Evolutionary conservation across 2,329 filamentous ascomycete genomes (phyloP).

Genomic region (Phaeosphaeria sp.): DNA sequence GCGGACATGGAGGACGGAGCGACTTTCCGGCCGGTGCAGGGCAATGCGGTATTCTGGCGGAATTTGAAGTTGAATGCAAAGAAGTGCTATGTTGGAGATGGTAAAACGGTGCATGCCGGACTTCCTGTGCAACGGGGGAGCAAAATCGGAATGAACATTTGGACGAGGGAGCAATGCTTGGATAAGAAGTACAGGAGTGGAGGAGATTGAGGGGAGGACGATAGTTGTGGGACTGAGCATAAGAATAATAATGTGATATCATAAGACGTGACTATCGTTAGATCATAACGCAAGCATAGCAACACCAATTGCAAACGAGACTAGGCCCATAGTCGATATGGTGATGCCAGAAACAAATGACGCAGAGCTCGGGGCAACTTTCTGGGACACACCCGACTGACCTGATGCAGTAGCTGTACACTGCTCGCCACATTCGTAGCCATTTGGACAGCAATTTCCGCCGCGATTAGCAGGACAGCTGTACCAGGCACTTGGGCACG

Average conservation of each 20-base stretch:
- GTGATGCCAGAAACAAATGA: constrained; percentile 33
- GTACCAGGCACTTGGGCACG: constrained; percentile 82
- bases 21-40: constrained; percentile 61
- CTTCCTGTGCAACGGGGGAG: constrained; percentile 61
- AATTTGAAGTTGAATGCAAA: constrained; percentile 61
- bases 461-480: constrained; percentile 69
- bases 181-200: constrained; percentile 25
- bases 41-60: constrained; percentile 67
- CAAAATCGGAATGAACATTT: constrained; percentile 54
- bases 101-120: constrained; percentile 57
- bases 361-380: constrained; percentile 49
- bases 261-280: neutral
- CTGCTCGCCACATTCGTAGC: constrained; percentile 43
- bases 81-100: constrained; percentile 62
- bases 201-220: constrained; percentile 3
- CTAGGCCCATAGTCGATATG: constrained; percentile 37
- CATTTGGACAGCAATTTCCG: constrained; percentile 83
- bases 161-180: constrained; percentile 27
- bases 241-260: neutral
- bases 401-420: constrained; percentile 44
- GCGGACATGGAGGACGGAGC: constrained; percentile 51
- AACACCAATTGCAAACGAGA: constrained; percentile 39
- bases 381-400: constrained; percentile 35
- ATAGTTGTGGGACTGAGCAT: neutral
- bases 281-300: constrained; percentile 50